Evolutionary conservation across 257 asterid genomes (phyloP).

Genomic region (Primulina huaijiensis): DNA sequence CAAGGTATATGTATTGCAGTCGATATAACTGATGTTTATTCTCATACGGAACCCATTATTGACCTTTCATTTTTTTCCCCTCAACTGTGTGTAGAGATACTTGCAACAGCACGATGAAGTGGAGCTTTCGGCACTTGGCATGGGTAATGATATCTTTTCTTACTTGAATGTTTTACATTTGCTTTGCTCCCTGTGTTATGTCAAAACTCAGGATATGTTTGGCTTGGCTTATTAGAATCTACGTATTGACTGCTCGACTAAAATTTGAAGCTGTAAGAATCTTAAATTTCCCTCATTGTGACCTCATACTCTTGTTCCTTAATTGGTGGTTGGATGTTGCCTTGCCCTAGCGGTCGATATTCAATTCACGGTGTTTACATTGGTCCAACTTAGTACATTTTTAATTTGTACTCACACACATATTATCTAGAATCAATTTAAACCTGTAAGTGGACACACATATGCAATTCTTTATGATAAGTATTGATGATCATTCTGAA

Average conservation of each 20-base stretch:
- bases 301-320: too few relatives aligned
- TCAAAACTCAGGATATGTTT: neutral
- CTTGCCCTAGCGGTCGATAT: too few relatives aligned
- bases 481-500: too few relatives aligned
- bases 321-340: too few relatives aligned
- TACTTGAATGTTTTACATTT: neutral
- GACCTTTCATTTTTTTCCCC: conserved; percentile 7
- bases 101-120: conserved; percentile 78
- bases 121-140: conserved; percentile 89
- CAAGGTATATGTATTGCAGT: conserved; percentile 38
- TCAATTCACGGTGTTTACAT: too few relatives aligned
- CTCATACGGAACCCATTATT: conserved; percentile 6
- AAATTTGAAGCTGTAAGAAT: too few relatives aligned
- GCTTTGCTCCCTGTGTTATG: neutral
- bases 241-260: too few relatives aligned
- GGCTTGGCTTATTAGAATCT: neutral
- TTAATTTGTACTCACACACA: too few relatives aligned
- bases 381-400: too few relatives aligned
- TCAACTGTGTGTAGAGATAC: conserved; percentile 49
- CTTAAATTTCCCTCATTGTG: too few relatives aligned
- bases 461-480: neutral
- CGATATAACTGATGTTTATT: neutral
- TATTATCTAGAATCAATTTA: neutral
- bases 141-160: conserved; percentile 52
- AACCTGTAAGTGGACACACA: too few relatives aligned